Conservation (phyloP, 2,329 filamentous ascomycete species). For the Lachnellula suecica region DNA sequence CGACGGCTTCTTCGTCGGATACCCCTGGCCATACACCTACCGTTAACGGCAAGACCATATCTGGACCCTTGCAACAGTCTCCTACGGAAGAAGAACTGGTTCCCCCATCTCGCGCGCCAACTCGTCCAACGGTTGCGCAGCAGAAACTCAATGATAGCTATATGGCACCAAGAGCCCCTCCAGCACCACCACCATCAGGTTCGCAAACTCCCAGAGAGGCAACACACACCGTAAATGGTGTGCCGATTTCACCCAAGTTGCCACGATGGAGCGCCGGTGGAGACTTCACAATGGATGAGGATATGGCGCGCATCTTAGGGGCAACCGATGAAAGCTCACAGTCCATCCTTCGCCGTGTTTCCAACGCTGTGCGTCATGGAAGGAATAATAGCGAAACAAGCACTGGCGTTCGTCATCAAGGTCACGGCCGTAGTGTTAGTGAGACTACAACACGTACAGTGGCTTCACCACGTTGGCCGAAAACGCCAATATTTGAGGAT, state of each 20-base stretch:
- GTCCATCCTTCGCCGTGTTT: conserved; percentile 83
- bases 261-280: conserved; percentile 76
- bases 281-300: conserved; percentile 93
- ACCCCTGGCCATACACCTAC: conserved; percentile 29
- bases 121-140: conserved; percentile 40
- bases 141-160: conserved; percentile 37
- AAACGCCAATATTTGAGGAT: conserved; percentile 62
- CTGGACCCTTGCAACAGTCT: conserved; percentile 27
- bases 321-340: conserved; percentile 71
- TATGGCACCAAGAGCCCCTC: conserved; percentile 35
- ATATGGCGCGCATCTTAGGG: conserved; percentile 83
- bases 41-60: conserved; percentile 33
- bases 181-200: conserved; percentile 25
- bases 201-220: conserved; percentile 45
- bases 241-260: conserved; percentile 59
- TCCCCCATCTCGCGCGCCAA: conserved; percentile 27
- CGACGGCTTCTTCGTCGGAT: conserved; percentile 32
- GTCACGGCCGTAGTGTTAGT: conserved; percentile 62
- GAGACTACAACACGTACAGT: conserved; percentile 66
- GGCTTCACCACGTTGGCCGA: conserved; percentile 66
- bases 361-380: conserved; percentile 90
- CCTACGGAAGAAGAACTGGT: conserved; percentile 25
- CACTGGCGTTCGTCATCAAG: conserved; percentile 41
- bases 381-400: conserved; percentile 75
- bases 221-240: conserved; percentile 38